Percentiles rank a stretch among this genome's conserved stretches.
Conservation (phyloP, 1,139 yeast genomes). For the Pichia sp. region DNA sequence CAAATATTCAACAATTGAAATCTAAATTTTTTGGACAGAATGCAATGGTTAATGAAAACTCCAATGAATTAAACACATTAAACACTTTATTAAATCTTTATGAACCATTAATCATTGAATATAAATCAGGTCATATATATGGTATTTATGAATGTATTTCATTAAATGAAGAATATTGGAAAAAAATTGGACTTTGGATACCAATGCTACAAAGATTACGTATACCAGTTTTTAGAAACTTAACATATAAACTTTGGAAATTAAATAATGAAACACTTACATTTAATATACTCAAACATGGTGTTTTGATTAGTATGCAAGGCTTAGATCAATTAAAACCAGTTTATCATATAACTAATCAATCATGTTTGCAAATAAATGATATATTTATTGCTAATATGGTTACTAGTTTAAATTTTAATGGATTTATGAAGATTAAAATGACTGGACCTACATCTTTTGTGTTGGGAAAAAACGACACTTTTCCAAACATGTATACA, state of each 20-base stretch:
- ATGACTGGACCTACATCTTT: constrained; percentile 41
- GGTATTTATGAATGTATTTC: constrained; percentile 32
- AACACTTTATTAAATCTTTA: not conserved
- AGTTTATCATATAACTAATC: constrained; percentile 5
- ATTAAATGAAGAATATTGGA: constrained; percentile 34
- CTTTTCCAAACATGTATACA: constrained; percentile 41
- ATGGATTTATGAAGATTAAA: constrained; percentile 48
- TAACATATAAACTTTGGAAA: constrained; percentile 31
- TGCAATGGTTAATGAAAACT: too few relatives aligned
- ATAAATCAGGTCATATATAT: constrained; percentile 38
- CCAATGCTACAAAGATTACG: constrained; percentile 38
- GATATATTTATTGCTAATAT: constrained; percentile 38
- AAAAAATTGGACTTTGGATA: constrained; percentile 33
- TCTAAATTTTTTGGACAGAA: not conserved
- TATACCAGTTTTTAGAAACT: constrained; percentile 42
- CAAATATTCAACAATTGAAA: constrained; percentile 30
- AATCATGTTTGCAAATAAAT: not conserved
- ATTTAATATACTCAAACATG: constrained; percentile 17
- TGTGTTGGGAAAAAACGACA: constrained; percentile 42
- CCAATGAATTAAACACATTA: not conserved
- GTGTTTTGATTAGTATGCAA: constrained; percentile 17
- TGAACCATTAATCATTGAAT: constrained; percentile 31
- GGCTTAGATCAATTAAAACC: constrained; percentile 2
- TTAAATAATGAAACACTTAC: constrained; percentile 11
- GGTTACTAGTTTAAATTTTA: constrained; percentile 45